phyloP scores from a whole-genome alignment of 306 rosid genomes.

The Castanea crenata region DNA sequence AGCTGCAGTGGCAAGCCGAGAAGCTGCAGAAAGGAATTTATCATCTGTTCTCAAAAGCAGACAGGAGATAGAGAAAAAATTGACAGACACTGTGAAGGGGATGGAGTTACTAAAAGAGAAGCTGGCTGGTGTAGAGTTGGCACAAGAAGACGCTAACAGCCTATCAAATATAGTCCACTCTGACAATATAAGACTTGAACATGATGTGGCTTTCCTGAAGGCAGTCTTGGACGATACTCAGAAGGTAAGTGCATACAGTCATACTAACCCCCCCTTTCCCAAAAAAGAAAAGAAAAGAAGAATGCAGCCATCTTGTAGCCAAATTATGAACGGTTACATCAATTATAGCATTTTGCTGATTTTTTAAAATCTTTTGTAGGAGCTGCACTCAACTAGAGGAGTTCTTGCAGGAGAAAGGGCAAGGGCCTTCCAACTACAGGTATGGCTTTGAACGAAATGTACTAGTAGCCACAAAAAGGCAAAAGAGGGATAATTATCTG shows the following conservation, averaged over 20 bases:
- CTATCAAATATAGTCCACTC: slow-evolving; percentile 85
- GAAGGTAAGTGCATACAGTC: slow-evolving; percentile 50
- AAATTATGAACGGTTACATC: not conserved
- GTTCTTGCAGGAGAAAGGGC: slow-evolving; percentile 90
- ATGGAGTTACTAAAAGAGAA: slow-evolving; percentile 78
- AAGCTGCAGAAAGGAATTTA: slow-evolving; percentile 70
- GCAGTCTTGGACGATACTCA: slow-evolving; percentile 95
- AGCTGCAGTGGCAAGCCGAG: slow-evolving; percentile 67
- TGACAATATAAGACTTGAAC: slow-evolving; percentile 94
- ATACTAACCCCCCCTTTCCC: not conserved
- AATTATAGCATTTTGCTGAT: slow-evolving; percentile 10
- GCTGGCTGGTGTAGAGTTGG: slow-evolving; percentile 64
- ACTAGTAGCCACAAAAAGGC: not conserved
- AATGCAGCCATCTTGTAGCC: slow-evolving; percentile 3
- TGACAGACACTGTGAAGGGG: slow-evolving; percentile 56
- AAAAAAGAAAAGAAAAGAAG: not conserved
- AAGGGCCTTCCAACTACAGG: slow-evolving; percentile 95
- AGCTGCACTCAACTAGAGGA: slow-evolving; percentile 94
- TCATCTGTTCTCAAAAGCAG: slow-evolving; percentile 63
- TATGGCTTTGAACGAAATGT: slow-evolving; percentile 17
- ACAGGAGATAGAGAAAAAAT: slow-evolving; percentile 71
- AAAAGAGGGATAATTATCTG: not conserved
- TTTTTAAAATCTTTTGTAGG: slow-evolving; percentile 40
- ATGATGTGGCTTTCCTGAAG: slow-evolving; percentile 97
- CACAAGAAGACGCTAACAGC: slow-evolving; percentile 83